Base-by-base conservation (phyloP, 192 early-diverging fungal species). In the Entomortierella chlamydospora region DNA sequence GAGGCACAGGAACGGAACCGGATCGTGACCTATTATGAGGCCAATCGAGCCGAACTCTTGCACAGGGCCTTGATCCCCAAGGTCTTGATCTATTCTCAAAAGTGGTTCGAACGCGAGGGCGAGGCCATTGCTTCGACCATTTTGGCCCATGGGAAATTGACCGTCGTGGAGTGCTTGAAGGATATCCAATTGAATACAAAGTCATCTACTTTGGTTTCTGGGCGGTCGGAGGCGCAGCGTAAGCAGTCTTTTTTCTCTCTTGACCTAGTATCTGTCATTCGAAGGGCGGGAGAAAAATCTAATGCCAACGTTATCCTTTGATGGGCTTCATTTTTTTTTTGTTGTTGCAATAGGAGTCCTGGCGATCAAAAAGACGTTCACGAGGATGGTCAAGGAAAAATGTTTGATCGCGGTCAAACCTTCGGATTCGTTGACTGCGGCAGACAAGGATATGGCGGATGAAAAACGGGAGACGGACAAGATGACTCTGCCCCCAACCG, bases 21-120 rank as follows among this genome's bases (percentile, higher is more conserved):
- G n/a, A 85, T 86, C 31, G 80, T 84, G 4, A 89, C 89, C 10
- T 94, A 91, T 82, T 98, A 96, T 71, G 82, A 88, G 17, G 60
- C 90, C 57, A 86, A 85, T 55, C 33, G 83, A 26, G 51, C 79
- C 15, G 83, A 83, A 18, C 84, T 95, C 12, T 70, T 95, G 57
- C 70, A 93, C 63, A 66, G 91, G 31, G 71, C 85, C 41, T 70
- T 90, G 20, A 82, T 86, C 47, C 88, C 88, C 3, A 82, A 87
- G 1, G 86, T 91, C 30, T 57, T 93, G 64, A 82, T 74, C 29
- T 81, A 83, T 18, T 73, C 86, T 0, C 77, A 84, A 41, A 90
- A 90, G 39, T 85, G 85, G 61, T 88, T 86, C 67, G 90, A 87
- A 60, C 65, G 74, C 26, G 88, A 89, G 3, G 92, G 89, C n/a